Percentiles rank a stretch among this genome's conserved stretches.
Conservation (phyloP, 139 green algal species). For the Mesostigma viride region DNA sequence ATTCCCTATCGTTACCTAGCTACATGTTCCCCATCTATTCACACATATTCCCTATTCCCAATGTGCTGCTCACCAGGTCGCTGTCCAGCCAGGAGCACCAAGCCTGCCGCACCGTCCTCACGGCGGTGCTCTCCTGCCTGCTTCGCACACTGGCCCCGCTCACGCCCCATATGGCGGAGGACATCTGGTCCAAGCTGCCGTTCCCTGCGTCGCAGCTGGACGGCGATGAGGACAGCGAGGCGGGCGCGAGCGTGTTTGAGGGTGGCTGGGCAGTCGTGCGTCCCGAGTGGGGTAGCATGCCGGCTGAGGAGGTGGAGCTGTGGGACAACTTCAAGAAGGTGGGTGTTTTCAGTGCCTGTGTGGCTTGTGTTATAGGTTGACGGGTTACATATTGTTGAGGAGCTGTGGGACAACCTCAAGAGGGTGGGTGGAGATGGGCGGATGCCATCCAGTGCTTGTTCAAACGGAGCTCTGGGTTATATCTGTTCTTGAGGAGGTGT, state of each 20-base stretch:
- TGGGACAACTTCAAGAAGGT: slow-evolving; percentile 14
- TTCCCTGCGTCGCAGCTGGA: slow-evolving; percentile 22
- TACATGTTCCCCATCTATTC: no score
- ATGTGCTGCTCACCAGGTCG: no score
- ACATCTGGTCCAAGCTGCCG: slow-evolving; percentile 76
- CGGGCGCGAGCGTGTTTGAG: slow-evolving; percentile 58
- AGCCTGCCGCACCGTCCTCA: slow-evolving; percentile 77
- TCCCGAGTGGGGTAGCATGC: slow-evolving; percentile 40
- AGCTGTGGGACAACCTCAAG: no score
- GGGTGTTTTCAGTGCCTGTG: slow-evolving; percentile 9
- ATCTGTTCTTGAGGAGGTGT: no score
- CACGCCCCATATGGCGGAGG: slow-evolving; percentile 89
- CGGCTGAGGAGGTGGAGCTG: slow-evolving; percentile 12
- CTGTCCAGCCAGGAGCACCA: neutral
- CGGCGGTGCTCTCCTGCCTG: slow-evolving; percentile 43
- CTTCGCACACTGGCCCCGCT: slow-evolving; percentile 55
- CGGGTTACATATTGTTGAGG: no score
- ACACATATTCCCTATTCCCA: no score
- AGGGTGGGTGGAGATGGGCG: no score
- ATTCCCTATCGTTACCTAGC: no score
- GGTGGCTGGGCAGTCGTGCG: slow-evolving; percentile 43
- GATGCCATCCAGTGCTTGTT: no score
- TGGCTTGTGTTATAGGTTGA: no score
- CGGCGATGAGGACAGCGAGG: neutral
- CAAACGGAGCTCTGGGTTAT: no score